These are phyloP conservation scores for Beta vulgaris DNA, from an alignment of 148 eudicot genomes.

Conservation along the genomic window DNA sequence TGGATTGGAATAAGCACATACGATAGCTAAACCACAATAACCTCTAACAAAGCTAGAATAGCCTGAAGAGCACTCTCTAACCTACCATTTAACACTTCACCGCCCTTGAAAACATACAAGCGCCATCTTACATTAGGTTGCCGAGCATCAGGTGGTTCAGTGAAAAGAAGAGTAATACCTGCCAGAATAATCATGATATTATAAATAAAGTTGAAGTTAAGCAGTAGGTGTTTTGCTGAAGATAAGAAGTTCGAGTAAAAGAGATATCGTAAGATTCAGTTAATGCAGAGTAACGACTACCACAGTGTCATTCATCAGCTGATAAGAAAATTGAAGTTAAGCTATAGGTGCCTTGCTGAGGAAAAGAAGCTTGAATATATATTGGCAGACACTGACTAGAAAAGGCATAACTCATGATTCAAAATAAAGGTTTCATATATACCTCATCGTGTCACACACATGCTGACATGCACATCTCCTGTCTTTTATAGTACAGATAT, in stretches of 20 bases:
- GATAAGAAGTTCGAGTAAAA: background rate
- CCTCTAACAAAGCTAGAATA: background rate
- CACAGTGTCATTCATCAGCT: too few species aligned
- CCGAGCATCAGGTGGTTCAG: conserved; percentile 86
- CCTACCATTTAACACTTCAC: conserved; percentile 82
- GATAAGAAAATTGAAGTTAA: too few species aligned
- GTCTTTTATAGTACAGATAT: background rate
- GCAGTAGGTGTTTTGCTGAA: background rate
- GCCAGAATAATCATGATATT: conserved; percentile 24
- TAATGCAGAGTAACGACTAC: too few species aligned
- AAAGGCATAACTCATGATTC: too few species aligned
- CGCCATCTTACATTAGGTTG: conserved; percentile 89
- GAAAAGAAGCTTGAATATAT: too few species aligned
- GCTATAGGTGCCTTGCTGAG: too few species aligned
- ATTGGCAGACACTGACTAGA: too few species aligned
- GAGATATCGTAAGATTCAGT: too few species aligned
- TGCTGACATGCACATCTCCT: background rate
- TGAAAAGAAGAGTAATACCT: conserved; percentile 85
- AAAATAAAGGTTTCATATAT: background rate
- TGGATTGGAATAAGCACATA: background rate
- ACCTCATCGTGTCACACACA: background rate
- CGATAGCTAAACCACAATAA: background rate
- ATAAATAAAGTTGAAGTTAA: background rate
- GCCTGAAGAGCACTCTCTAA: background rate
- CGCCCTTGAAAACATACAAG: conserved; percentile 88